A percentile compares a stretch with the other conserved stretches of the same genome.
These are phyloP conservation scores for Leccinum subgranulosum DNA, from an alignment of 768 basidiomycete genomes.

Conservation along the genomic window DNA sequence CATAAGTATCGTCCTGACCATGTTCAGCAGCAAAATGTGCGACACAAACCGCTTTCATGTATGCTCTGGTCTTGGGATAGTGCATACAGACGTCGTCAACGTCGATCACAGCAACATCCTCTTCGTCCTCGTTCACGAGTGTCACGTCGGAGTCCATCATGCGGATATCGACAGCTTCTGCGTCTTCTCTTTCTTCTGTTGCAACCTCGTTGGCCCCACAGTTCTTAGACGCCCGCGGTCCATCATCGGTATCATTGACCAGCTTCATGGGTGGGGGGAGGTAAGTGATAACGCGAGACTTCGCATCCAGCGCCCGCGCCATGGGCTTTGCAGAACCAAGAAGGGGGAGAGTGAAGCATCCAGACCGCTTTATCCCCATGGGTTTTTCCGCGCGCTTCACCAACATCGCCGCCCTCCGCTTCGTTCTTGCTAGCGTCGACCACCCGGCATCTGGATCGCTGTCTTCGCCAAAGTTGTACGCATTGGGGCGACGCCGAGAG, in stretches of 20 bases:
- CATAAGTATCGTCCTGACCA: not conserved
- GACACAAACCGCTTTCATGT: slow-evolving; percentile 25
- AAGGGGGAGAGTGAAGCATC: slow-evolving; percentile 21
- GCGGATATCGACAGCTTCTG: not conserved
- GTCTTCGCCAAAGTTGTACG: slow-evolving; percentile 19
- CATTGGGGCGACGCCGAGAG: slow-evolving; percentile 1
- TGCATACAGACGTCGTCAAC: slow-evolving; percentile 16
- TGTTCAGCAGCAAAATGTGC: not conserved
- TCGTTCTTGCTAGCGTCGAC: slow-evolving; percentile 12
- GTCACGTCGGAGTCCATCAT: slow-evolving; percentile 27
- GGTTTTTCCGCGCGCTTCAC: not conserved
- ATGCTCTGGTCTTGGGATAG: slow-evolving; percentile 17
- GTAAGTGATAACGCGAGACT: slow-evolving; percentile 27
- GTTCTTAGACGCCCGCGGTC: not conserved
- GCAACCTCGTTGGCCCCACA: not conserved
- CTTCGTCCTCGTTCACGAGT: slow-evolving; percentile 26
- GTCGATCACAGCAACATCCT: slow-evolving; percentile 9
- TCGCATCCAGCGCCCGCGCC: not conserved
- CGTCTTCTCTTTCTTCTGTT: not conserved
- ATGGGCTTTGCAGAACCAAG: not conserved
- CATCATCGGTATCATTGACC: not conserved
- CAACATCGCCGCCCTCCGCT: not conserved
- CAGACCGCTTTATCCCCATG: slow-evolving; percentile 15
- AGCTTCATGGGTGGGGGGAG: slow-evolving; percentile 21
- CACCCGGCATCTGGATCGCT: slow-evolving; percentile 20